Conservation (phyloP, 257 asterid genomes). For the Echites panduratus region DNA sequence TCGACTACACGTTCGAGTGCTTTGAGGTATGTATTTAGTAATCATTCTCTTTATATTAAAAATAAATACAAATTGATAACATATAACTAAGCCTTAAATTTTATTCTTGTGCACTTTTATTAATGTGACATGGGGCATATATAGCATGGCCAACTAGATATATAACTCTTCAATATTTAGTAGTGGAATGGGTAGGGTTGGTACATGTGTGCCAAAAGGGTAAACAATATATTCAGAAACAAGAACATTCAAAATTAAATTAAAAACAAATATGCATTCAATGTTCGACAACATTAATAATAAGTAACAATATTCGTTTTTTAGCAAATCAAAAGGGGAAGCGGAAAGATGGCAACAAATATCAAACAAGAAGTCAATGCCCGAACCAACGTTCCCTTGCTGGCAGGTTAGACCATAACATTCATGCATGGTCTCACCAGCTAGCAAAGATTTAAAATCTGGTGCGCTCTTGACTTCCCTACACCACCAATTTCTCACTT, state of each 20-base stretch:
- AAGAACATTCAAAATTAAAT: neutral
- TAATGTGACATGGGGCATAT: no score
- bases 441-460: constrained; percentile 44
- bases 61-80: no score
- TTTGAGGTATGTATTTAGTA: no score
- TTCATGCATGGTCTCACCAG: constrained; percentile 26
- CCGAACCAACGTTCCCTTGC: constrained; percentile 88
- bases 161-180: no score
- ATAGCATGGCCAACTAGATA: neutral
- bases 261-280: neutral
- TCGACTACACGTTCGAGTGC: no score
- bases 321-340: neutral
- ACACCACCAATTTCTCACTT: neutral
- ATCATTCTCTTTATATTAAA: no score
- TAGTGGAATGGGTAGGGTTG: no score
- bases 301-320: neutral
- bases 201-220: neutral
- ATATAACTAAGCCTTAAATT: no score
- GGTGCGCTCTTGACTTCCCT: constrained; percentile 99
- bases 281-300: neutral
- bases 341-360: constrained; percentile 4
- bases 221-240: neutral
- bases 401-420: constrained; percentile 19
- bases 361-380: constrained; percentile 75
- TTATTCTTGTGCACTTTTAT: no score